Conservation (phyloP, 1,284 basidiomycete genomes). For the Sanguinoderma infundibulare region DNA sequence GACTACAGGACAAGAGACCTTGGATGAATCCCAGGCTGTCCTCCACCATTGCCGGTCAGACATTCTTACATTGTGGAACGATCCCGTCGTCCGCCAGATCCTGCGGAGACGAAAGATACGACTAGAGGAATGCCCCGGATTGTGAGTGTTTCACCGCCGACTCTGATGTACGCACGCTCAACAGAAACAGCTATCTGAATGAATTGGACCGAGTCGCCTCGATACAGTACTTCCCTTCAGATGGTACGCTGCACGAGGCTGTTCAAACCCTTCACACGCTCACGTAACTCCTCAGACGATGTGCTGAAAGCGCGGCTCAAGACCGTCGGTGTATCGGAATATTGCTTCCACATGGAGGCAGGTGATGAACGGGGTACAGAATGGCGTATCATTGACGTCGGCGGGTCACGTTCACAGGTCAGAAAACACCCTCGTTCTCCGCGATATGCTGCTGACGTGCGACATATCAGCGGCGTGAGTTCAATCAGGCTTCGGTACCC, state of each 20-base stretch:
- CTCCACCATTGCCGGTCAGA: slow-evolving; percentile 60
- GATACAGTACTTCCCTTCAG: slow-evolving; percentile 66
- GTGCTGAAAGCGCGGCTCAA: slow-evolving; percentile 54
- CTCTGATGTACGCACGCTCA: background rate
- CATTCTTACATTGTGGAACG: slow-evolving; percentile 67
- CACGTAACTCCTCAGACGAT: slow-evolving; percentile 52
- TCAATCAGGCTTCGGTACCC: background rate
- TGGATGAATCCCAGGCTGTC: slow-evolving; percentile 65
- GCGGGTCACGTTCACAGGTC: slow-evolving; percentile 76
- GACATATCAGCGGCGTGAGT: slow-evolving; percentile 39
- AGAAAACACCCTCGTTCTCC: slow-evolving; percentile 32
- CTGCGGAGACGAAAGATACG: slow-evolving; percentile 64
- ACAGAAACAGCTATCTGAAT: slow-evolving; percentile 62
- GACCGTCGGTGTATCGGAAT: slow-evolving; percentile 78
- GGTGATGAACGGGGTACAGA: slow-evolving; percentile 74
- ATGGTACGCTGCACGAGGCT: slow-evolving; percentile 49
- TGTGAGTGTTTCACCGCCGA: slow-evolving; percentile 49
- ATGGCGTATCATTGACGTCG: slow-evolving; percentile 82
- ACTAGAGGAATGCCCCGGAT: slow-evolving; percentile 73
- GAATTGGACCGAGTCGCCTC: slow-evolving; percentile 70
- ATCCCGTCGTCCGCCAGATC: slow-evolving; percentile 60
- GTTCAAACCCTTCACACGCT: background rate
- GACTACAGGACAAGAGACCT: slow-evolving; percentile 50
- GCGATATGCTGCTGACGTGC: slow-evolving; percentile 6
- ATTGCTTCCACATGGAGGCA: slow-evolving; percentile 80